A percentile compares a stretch with the other conserved stretches of the same genome.
Conservation (phyloP, 2,329 filamentous ascomycete genomes). For the Talaromyces funiculosus region DNA sequence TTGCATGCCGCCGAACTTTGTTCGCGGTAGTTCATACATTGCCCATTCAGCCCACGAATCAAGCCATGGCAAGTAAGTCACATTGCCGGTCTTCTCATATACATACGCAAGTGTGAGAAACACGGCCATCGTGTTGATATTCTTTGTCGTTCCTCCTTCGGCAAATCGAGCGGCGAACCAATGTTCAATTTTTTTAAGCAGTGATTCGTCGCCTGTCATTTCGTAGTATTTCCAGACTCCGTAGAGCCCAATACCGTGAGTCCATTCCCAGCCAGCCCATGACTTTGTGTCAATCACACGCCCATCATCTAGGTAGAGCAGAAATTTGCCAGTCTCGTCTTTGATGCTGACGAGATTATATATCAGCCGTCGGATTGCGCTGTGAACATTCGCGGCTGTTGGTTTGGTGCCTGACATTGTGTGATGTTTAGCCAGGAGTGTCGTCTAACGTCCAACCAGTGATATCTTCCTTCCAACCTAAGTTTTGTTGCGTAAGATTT, state of each 20-base stretch:
- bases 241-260: conserved; percentile 72
- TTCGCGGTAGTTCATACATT: conserved; percentile 68
- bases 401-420: conserved; percentile 19
- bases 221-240: conserved; percentile 78
- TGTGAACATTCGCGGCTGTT: conserved; percentile 40
- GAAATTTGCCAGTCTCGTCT: conserved; percentile 68
- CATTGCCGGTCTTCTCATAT: conserved; percentile 68
- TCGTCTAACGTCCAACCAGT: not conserved
- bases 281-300: conserved; percentile 77
- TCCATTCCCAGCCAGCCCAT: conserved; percentile 73
- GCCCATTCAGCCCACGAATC: conserved; percentile 80
- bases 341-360: conserved; percentile 71
- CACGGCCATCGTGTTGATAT: conserved; percentile 79
- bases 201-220: conserved; percentile 57
- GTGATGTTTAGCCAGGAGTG: not conserved
- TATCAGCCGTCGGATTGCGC: conserved; percentile 61
- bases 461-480: not conserved
- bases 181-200: conserved; percentile 61
- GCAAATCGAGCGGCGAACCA: conserved; percentile 68
- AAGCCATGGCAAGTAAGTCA: conserved; percentile 68
- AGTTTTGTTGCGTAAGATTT: not conserved
- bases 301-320: conserved; percentile 65
- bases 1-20: conserved; percentile 66
- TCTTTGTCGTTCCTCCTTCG: conserved; percentile 70
- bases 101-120: conserved; percentile 70